Evolutionary conservation across 1,284 basidiomycete genomes (phyloP), one percentile per base, ranked within the genome.

Genomic region (Pulveroboletus ridleyi): DNA sequence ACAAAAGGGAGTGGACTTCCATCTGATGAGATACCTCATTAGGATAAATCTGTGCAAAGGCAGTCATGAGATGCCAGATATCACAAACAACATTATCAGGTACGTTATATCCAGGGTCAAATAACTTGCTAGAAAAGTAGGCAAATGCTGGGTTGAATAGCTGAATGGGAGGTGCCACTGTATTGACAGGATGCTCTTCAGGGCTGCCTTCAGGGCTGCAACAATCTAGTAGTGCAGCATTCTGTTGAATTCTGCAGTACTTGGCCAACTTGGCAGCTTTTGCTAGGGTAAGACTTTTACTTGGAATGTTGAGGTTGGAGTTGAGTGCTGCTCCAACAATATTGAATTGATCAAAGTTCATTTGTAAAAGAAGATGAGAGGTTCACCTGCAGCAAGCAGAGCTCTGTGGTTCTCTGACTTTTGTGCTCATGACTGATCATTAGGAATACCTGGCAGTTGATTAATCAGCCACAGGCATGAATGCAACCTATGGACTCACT

Each of bases 121-220:
- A 69, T 10, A 64, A 66, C 0, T 70, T 72, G 46, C 64, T 69
- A 3, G 63, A 69, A 44, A 71, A 72, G 29, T 50, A 59, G 17
- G 69, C 61, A 10, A 71, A 72, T n/a, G 62, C 57, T 2, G 66
- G 64, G 33, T 66, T 33, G 53, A 68, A 69, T 11, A 71, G 20
- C n/a, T 71, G 62, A 42, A 70, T 64, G 2, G 69, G 62, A 56
- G 69, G 56, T 1, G 56, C 61, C 46, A 62, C 22, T 0, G 68
- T 65, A 20, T 62, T 39, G 9, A 22, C 18, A 5, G 41, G 56
- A 7, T 42, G 20, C 29, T 29, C 29, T 29, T 29, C 29, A 29
- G 29, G 29, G 29, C 29, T 29, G 4, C 1, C 3, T 10, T 1
- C 17, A 46, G 29, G 29, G 17, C 9, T 56, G 2, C 60, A 56